phyloP scores from a whole-genome alignment of 257 asterid genomes.

The Salvia splendens region DNA sequence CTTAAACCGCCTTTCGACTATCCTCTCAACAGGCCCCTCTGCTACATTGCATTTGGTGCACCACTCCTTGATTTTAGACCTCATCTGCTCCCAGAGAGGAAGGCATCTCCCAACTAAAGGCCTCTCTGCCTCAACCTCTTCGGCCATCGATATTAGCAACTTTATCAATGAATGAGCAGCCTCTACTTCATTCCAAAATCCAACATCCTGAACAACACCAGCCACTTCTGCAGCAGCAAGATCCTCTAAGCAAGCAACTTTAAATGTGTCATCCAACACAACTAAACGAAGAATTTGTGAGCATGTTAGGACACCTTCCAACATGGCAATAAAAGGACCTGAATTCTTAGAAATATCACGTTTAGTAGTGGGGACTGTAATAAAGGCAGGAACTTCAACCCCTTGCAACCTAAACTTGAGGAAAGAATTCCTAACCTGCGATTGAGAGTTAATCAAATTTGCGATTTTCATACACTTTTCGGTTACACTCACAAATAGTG shows the following conservation, averaged over 20 bases:
- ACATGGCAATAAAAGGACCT: slow-evolving; percentile 52
- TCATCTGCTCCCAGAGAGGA: slow-evolving; percentile 80
- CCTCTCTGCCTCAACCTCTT: slow-evolving; percentile 70
- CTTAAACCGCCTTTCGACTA: slow-evolving; percentile 55
- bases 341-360: slow-evolving; percentile 49
- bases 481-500: slow-evolving; percentile 55
- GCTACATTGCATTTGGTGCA: slow-evolving; percentile 56
- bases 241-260: slow-evolving; percentile 50
- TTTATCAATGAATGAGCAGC: slow-evolving; percentile 70
- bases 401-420: slow-evolving; percentile 62
- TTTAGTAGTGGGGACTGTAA: slow-evolving; percentile 60
- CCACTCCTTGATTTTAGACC: slow-evolving; percentile 65
- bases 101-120: slow-evolving; percentile 81
- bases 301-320: slow-evolving; percentile 66
- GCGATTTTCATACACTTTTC: slow-evolving; percentile 70
- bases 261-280: slow-evolving; percentile 64
- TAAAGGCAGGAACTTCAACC: slow-evolving; percentile 48
- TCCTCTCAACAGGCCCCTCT: slow-evolving; percentile 57
- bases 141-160: slow-evolving; percentile 60
- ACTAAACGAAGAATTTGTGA: slow-evolving; percentile 60
- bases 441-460: slow-evolving; percentile 54
- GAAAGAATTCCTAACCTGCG: slow-evolving; percentile 62
- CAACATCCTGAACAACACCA: slow-evolving; percentile 57
- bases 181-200: slow-evolving; percentile 69
- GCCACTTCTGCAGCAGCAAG: slow-evolving; percentile 51